Conservation (phyloP, 2,329 filamentous ascomycete species). For the Piedraia hortae region DNA sequence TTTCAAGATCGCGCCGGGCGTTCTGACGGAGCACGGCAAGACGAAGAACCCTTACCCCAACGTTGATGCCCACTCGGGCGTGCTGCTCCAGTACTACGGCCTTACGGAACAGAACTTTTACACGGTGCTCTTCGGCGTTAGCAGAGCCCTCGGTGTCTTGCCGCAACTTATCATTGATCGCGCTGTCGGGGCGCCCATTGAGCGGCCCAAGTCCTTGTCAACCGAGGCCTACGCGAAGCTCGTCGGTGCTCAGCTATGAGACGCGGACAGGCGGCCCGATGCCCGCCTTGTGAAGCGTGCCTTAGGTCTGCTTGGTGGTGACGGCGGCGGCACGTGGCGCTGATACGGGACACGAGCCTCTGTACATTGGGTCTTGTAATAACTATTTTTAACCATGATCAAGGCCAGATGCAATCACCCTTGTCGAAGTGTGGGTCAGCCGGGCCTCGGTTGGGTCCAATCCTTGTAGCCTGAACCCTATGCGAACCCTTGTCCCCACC, state of each 20-base stretch:
- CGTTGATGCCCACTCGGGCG: slow-evolving; percentile 95
- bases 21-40: slow-evolving; percentile 98
- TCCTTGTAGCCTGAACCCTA: slow-evolving; percentile 6
- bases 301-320: slow-evolving; percentile 6
- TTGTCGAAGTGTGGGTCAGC: too few species aligned
- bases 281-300: slow-evolving; percentile 4
- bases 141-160: slow-evolving; percentile 89
- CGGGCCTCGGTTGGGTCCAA: too few species aligned
- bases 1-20: slow-evolving; percentile 97
- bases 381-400: too few species aligned
- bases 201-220: slow-evolving; percentile 97
- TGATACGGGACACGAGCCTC: too few species aligned
- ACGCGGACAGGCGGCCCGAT: slow-evolving; percentile 2
- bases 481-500: background rate
- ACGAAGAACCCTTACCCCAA: slow-evolving; percentile 99
- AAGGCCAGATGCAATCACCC: too few species aligned
- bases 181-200: slow-evolving; percentile 84
- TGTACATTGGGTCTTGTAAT: too few species aligned
- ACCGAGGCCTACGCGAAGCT: slow-evolving; percentile 93
- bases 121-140: slow-evolving; percentile 98
- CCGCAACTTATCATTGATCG: slow-evolving; percentile 99
- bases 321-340: slow-evolving; percentile 7
- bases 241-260: slow-evolving; percentile 66
- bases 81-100: slow-evolving; percentile 98
- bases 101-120: slow-evolving; percentile 98